These are phyloP conservation scores for Blastobotrys buckinghamii DNA, from an alignment of 1,139 yeast species.

Conservation along the genomic window DNA sequence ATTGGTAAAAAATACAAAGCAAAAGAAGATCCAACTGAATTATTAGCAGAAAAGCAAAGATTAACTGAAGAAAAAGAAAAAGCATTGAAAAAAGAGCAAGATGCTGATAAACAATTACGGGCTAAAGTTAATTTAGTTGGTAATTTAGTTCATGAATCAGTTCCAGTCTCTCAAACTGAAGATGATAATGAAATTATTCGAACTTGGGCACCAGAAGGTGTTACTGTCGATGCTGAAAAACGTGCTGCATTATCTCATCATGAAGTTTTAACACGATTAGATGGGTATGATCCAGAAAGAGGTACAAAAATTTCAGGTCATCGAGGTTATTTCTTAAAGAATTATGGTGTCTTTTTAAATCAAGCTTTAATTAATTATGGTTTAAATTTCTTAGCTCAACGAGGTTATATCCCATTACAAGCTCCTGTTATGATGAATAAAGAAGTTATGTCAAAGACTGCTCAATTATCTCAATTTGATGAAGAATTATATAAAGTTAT, in stretches of 20 bases:
- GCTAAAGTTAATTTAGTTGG: conserved; percentile 85
- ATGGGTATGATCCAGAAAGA: conserved; percentile 98
- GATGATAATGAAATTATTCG: conserved; percentile 83
- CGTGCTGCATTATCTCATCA: conserved; percentile 87
- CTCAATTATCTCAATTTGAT: conserved; percentile 95
- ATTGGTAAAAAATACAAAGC: conserved; percentile 82
- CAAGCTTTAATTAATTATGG: conserved; percentile 98
- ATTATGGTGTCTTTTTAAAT: conserved; percentile 92
- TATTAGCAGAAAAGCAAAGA: conserved; percentile 73
- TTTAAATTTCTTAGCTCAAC: conserved; percentile 69
- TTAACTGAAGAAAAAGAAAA: conserved; percentile 64
- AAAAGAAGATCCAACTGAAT: conserved; percentile 87
- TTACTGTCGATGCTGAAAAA: conserved; percentile 47
- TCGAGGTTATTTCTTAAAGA: conserved; percentile 95
- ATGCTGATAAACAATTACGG: conserved; percentile 70
- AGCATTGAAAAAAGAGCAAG: conserved; percentile 62
- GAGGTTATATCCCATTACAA: conserved; percentile 85
- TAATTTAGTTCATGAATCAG: conserved; percentile 88
- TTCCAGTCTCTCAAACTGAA: conserved; percentile 82
- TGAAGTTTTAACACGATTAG: conserved; percentile 87
- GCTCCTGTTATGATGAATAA: conserved; percentile 99
- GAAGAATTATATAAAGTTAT: conserved; percentile 95
- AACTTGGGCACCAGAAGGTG: conserved; percentile 75
- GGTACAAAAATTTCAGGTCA: conserved; percentile 98
- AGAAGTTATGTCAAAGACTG: conserved; percentile 99